Base-by-base conservation (phyloP, 331 rosid genomes). In the Malus hybrid region DNA sequence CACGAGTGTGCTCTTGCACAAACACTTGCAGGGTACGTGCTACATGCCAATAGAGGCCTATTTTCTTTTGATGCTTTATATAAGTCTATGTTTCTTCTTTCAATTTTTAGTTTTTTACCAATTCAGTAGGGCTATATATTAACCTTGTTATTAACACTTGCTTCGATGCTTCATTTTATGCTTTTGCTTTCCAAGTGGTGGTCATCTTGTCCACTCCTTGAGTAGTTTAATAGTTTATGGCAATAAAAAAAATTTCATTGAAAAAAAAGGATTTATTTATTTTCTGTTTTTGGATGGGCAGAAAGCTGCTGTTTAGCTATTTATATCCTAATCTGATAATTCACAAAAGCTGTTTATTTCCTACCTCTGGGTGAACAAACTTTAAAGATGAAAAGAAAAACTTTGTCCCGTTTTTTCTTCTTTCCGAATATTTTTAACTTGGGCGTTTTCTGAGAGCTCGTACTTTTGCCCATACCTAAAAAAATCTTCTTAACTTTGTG, bases 1-100 rank as follows among this genome's bases (percentile, higher is more conserved):
- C 95, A 89, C 5, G 99, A 95, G 70, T 92, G 97, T 82, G 99
- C 94, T 79, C 93, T 95, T 39, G 96, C 99, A 75, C 90, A 85
- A 81, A 95, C 99, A 65, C 92, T 95, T 76, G 96, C 91, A 65
- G 94, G 99, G 99, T 95, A 90, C 65, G 87, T 72, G 81, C 77
- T 84, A 32, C 29, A 18, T 67, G 24, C 65, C 63, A 34, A 55
- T 48, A 63, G 15, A 57, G 65, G 77, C 57, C 55, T 36, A 50
- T 15, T 48, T 5, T 20, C 52, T 48, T 3, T 74, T 64, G 54
- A 68, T 80, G 69, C 72, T 74, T 81, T 70, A 50, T 28, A 62
- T 24, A 64, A 15, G 69, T 32, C 42, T 28, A 63, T 16, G 69
- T 18, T 31, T 32, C 19, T 39, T 68, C 71, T 67, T 68, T 55